Evolutionary conservation across 1,284 basidiomycete species (phyloP), one percentile per base, ranked within the genome.

Genomic region (Rhodotorula sp.): DNA sequence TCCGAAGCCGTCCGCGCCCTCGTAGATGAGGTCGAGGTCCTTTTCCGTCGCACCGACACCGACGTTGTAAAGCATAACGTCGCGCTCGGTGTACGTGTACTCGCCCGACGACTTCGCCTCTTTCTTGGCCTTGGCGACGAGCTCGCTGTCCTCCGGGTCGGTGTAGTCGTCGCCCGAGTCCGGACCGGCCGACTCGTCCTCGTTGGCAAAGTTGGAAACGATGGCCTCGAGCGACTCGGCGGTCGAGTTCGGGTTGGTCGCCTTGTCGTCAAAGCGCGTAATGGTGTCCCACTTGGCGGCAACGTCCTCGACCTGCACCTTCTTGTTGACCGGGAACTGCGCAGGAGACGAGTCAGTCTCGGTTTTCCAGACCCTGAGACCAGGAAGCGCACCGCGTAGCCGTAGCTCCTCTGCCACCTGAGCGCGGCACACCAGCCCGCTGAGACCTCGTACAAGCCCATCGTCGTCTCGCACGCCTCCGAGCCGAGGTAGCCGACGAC

Each of bases 51-150:
- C 96, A n/a, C 96, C 97, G 60, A 99, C 84, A 64, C 96, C 94
- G 48, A 99, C 85, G 83, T 97, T 97, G 85, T 99, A 99, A 25
- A 99, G 85, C 76, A 97, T 91, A 54, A 97, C 88, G 80, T 99
- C 96, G 50, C 91, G 87, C 66, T 72, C 59, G 16, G 88, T 88
- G 83, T 91, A 99, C 44, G 81, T 84, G 82, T 87, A 94, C 57
- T 88, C 87, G 56, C 85, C 82, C 13, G 88, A 84, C 21, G 88
- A 86, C 3, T 82, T 77, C 3, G 84, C 80, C 44, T 84, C 82
- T 80, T 87, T 87, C 86, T 98, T 97, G 56, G 92, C 93, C 64
- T 91, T 87, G 42, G 85, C 88, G 68, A 99, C 92, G 63, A 92
- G 82, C 64, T 90, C 86, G 1, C 93, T 87, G 82, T 99, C 96